A percentile compares a stretch with the other conserved stretches of the same genome.
phyloP scores from a whole-genome alignment of 371 early-diverging fungal species.

The Dichotomocladium elegans region DNA sequence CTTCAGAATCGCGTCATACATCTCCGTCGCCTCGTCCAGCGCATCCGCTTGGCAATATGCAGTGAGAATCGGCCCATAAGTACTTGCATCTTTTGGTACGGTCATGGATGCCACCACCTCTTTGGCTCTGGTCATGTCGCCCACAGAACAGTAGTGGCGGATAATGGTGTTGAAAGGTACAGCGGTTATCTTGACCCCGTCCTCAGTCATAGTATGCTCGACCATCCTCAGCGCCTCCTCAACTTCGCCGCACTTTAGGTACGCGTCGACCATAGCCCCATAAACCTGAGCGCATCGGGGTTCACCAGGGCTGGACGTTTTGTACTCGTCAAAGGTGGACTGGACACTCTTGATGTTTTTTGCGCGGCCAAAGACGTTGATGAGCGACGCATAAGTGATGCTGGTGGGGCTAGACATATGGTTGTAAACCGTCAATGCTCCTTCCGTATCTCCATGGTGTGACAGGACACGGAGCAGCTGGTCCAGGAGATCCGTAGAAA shows the following conservation, averaged over 20 bases:
- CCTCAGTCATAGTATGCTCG: constrained; percentile 24
- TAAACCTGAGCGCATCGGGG: constrained; percentile 37
- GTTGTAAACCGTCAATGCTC: constrained; percentile 30
- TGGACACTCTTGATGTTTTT: constrained; percentile 35
- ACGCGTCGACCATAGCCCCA: constrained; percentile 40
- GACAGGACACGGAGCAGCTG: constrained; percentile 40
- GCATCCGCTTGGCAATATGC: constrained; percentile 27
- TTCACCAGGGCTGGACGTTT: constrained; percentile 19
- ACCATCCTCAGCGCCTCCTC: constrained; percentile 36
- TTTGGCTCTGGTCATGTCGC: constrained; percentile 25
- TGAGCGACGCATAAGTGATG: constrained; percentile 43
- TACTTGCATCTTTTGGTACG: constrained; percentile 31
- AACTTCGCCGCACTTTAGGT: constrained; percentile 33
- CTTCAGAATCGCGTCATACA: constrained; percentile 25
- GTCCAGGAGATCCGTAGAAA: constrained; percentile 41
- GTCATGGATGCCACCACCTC: constrained; percentile 27
- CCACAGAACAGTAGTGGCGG: constrained; percentile 32
- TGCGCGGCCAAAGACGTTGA: constrained; percentile 41
- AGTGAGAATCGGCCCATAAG: constrained; percentile 40
- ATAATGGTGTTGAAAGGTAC: constrained; percentile 45
- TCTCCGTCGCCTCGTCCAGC: constrained; percentile 14
- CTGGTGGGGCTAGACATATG: constrained; percentile 25
- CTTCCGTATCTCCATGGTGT: constrained; percentile 30
- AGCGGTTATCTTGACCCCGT: constrained; percentile 24
- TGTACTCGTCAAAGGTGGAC: constrained; percentile 31